phyloP scores from a whole-genome alignment of 2,329 filamentous ascomycete species.

The Arthrinium phaeospermum region DNA sequence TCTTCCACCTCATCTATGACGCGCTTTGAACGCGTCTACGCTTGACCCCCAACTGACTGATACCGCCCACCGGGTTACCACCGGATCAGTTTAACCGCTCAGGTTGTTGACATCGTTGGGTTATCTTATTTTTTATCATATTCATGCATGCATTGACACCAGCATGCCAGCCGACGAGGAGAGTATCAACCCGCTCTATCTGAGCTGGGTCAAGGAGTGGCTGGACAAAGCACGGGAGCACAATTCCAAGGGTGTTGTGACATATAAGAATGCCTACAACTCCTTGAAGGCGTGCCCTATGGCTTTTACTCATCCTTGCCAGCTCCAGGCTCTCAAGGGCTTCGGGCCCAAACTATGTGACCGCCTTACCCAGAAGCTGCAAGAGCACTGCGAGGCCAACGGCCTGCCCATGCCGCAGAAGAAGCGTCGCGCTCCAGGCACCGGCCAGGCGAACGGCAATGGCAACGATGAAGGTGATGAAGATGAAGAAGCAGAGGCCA shows the following conservation, averaged over 20 bases:
- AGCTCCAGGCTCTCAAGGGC: slow-evolving; percentile 74
- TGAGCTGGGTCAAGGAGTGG: slow-evolving; percentile 80
- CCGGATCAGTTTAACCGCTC: background rate
- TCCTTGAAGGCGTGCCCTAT: slow-evolving; percentile 78
- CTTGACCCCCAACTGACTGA: background rate
- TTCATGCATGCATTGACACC: background rate
- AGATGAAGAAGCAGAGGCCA: slow-evolving; percentile 38
- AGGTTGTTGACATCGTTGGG: background rate
- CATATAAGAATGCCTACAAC: slow-evolving; percentile 77
- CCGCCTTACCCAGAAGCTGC: slow-evolving; percentile 66
- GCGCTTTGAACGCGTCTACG: background rate
- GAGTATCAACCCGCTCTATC: slow-evolving; percentile 73
- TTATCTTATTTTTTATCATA: background rate
- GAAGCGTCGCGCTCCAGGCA: slow-evolving; percentile 41
- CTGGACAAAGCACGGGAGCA: slow-evolving; percentile 71
- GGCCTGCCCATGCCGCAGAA: slow-evolving; percentile 70
- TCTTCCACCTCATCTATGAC: background rate
- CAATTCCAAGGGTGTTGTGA: slow-evolving; percentile 73
- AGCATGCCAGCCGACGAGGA: slow-evolving; percentile 36
- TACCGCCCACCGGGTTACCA: background rate
- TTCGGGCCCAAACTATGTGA: slow-evolving; percentile 76
- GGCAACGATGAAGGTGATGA: slow-evolving; percentile 43
- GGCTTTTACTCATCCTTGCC: slow-evolving; percentile 72
- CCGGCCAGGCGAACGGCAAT: slow-evolving; percentile 37
- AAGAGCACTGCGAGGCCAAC: slow-evolving; percentile 68